A percentile compares a stretch with the other conserved stretches of the same genome.
phyloP scores from a whole-genome alignment of 2,329 filamentous ascomycete genomes.

The Epicoccum nigrum region DNA sequence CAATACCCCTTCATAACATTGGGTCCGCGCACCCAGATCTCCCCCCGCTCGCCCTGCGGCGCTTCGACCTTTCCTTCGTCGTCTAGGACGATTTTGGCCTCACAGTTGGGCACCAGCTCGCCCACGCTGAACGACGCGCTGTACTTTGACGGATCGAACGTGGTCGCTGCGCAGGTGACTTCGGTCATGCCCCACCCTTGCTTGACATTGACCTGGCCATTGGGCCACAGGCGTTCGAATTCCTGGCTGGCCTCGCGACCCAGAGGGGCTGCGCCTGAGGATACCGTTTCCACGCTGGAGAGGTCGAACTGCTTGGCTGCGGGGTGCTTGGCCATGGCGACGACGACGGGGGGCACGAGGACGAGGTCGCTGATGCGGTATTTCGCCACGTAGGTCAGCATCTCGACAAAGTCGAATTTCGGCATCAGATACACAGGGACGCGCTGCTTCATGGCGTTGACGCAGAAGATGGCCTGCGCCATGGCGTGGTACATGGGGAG shows the following conservation, averaged over 20 bases:
- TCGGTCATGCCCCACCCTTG: constrained; percentile 94
- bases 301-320: constrained; percentile 70
- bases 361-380: constrained; percentile 71
- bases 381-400: constrained; percentile 71
- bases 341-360: constrained; percentile 76
- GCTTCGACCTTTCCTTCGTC: constrained; percentile 61
- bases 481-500: constrained; percentile 65
- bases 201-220: constrained; percentile 58
- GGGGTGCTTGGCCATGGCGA: constrained; percentile 75
- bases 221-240: constrained; percentile 63
- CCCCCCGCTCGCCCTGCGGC: constrained; percentile 62
- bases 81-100: constrained; percentile 68
- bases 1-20: constrained; percentile 80
- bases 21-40: constrained; percentile 75
- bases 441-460: constrained; percentile 61
- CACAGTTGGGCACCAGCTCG: constrained; percentile 71
- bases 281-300: constrained; percentile 65
- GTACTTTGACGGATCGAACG: constrained; percentile 64
- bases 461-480: constrained; percentile 71
- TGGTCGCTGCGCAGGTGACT: constrained; percentile 71
- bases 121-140: constrained; percentile 62
- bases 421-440: constrained; percentile 79
- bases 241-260: constrained; percentile 54
- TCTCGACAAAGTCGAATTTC: constrained; percentile 74
- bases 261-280: constrained; percentile 72